Evolutionary conservation across 805 yeast genomes (phyloP), one percentile per base, ranked within the genome.

Genomic region (Yarrowia bubula): DNA sequence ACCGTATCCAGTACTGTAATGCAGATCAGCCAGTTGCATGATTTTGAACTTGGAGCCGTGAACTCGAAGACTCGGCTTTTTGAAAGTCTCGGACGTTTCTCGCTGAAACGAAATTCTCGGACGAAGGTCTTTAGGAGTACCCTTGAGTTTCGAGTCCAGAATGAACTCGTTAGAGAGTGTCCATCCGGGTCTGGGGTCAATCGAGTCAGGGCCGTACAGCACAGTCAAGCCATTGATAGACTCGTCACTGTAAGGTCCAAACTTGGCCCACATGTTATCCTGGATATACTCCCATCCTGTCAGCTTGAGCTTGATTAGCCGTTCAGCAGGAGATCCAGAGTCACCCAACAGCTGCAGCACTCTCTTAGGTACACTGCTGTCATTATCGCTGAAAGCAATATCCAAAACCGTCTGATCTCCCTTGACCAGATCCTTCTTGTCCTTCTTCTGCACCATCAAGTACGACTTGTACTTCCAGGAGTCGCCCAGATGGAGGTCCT

Each of bases 21-120:
- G 99, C 65, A 93, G 78, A 74, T 95, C 98, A 0, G 98, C 96
- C 5, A 93, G 84, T 75, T 95, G 99, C 10, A 91, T 75, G 46
- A 95, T 87, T 74, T 89, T 93, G 75, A 87, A 90, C 64, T 79
- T 82, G 18, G 81, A 72, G 1, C 75, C 67, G 10, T 76, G 70
- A 14, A 81, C 72, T 58, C 77, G 75, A 46, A 85, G 74, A 7
- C 65, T 64, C 2, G 79, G 77, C 38, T 44, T 51, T 17, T 51
- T 66, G 60, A 66, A 65, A 13, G 55, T 58, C 15, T 43, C 65
- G 53, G 61, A 22, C 7, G 61, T 15, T 14, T 66, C 13, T 68
- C 71, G 63, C 38, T 60, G 28, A 8, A 67, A 61, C 14, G 38
- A 18, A 22, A 61, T 31, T 6, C 65, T 44, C 8, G 68, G 13